Percentiles rank a stretch among this genome's conserved stretches.
Evolutionary conservation across 345 rosid species (phyloP).

Genomic region (Moringa oleifera): DNA sequence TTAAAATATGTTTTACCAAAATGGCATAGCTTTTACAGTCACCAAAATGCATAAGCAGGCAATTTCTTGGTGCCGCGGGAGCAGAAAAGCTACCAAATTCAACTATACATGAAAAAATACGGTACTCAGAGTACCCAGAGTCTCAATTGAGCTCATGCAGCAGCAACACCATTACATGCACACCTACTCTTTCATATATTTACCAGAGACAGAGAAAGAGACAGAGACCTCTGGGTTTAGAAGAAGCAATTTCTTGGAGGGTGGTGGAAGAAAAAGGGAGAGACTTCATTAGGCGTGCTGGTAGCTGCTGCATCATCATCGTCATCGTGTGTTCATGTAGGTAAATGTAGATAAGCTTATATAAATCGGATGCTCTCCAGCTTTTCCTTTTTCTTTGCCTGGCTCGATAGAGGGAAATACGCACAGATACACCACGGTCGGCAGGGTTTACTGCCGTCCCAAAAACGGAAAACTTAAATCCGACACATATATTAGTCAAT

Average conservation of each 20-base stretch:
- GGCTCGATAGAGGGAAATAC: no score
- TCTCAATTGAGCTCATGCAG: neutral
- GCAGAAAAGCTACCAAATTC: neutral
- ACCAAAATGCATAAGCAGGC: no score
- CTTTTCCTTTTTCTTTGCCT: no score
- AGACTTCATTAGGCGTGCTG: slow-evolving; percentile 38
- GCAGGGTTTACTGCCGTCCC: no score
- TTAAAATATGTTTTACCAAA: no score
- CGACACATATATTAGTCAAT: no score
- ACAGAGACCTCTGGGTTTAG: slow-evolving; percentile 39
- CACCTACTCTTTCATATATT: neutral
- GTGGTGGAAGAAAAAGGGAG: slow-evolving; percentile 33
- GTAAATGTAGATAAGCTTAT: no score
- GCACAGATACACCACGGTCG: no score
- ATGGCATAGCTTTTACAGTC: no score
- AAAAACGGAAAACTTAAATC: no score
- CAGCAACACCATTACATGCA: neutral
- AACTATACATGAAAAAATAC: neutral
- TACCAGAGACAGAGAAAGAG: neutral
- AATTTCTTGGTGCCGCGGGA: neutral
- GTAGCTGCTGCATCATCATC: slow-evolving; percentile 30
- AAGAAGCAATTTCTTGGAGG: slow-evolving; percentile 37
- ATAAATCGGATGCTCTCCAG: no score
- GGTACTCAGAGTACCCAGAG: neutral
- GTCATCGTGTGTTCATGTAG: no score